Conservation (phyloP, 2,329 filamentous ascomycete species). For the Aureobasidium lini region DNA sequence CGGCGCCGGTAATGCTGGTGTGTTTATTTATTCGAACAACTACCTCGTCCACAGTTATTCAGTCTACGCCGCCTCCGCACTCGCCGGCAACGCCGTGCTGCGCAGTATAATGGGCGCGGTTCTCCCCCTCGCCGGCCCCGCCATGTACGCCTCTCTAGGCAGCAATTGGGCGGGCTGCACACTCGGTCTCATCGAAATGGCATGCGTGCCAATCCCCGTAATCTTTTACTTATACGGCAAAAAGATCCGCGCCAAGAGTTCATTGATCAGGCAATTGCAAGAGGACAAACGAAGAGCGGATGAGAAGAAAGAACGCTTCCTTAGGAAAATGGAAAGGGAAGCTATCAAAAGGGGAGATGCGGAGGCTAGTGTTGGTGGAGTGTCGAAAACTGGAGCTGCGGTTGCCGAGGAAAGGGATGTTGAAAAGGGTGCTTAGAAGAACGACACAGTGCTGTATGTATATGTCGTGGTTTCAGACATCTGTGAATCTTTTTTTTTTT, state of each 20-base stretch:
- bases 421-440: slow-evolving; percentile 11
- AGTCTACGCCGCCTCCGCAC: slow-evolving; percentile 72
- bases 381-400: slow-evolving; percentile 34
- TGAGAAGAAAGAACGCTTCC: slow-evolving; percentile 31
- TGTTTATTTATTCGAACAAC: slow-evolving; percentile 77
- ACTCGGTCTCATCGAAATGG: slow-evolving; percentile 64
- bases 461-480: too few species aligned
- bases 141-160: slow-evolving; percentile 62
- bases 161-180: slow-evolving; percentile 75
- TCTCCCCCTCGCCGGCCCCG: slow-evolving; percentile 65
- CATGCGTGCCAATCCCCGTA: slow-evolving; percentile 70
- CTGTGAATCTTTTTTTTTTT: too few species aligned
- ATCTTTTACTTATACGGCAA: slow-evolving; percentile 62
- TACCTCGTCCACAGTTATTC: slow-evolving; percentile 74
- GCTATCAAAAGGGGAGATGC: slow-evolving; percentile 18
- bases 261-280: slow-evolving; percentile 43
- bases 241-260: slow-evolving; percentile 49
- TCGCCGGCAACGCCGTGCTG: slow-evolving; percentile 72
- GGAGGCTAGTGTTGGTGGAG: slow-evolving; percentile 29
- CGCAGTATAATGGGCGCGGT: slow-evolving; percentile 68
- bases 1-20: slow-evolving; percentile 65
- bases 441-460: too few species aligned
- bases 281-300: slow-evolving; percentile 42
- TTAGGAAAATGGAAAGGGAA: slow-evolving; percentile 23
- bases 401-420: slow-evolving; percentile 23